These are phyloP conservation scores for Tillandsia fasciculata DNA, from an alignment of 176 grass and related monocot species.

Conservation along the genomic window DNA sequence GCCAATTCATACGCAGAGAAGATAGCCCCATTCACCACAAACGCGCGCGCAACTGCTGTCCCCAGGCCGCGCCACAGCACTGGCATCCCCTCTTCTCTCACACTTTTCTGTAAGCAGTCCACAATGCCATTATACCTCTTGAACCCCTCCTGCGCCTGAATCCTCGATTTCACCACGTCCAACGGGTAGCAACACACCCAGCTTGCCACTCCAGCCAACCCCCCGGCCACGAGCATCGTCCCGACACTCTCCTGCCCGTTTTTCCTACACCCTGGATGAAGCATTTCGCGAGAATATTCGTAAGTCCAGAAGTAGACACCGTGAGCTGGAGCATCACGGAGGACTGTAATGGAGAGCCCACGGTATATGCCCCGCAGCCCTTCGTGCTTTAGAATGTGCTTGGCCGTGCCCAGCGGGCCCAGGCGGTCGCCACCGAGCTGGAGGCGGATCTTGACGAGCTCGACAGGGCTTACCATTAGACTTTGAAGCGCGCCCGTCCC, in stretches of 20 bases:
- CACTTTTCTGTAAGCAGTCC: slow-evolving; percentile 80
- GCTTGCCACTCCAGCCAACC: slow-evolving; percentile 82
- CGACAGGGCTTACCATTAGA: slow-evolving; percentile 66
- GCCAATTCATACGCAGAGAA: slow-evolving; percentile 87
- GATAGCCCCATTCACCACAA: slow-evolving; percentile 90
- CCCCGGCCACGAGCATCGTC: slow-evolving; percentile 84
- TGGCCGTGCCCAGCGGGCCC: slow-evolving; percentile 51
- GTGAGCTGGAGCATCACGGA: slow-evolving; percentile 86
- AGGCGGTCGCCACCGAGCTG: slow-evolving; percentile 27
- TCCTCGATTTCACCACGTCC: slow-evolving; percentile 89
- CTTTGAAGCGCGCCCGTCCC: slow-evolving; percentile 72
- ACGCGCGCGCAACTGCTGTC: slow-evolving; percentile 68
- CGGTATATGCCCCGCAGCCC: slow-evolving; percentile 66
- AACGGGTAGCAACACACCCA: slow-evolving; percentile 93
- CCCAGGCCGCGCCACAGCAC: slow-evolving; percentile 95
- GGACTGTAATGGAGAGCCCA: slow-evolving; percentile 58
- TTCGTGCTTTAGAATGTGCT: slow-evolving; percentile 45
- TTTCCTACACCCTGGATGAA: slow-evolving; percentile 72
- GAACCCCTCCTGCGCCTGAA: slow-evolving; percentile 49
- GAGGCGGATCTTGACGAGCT: slow-evolving; percentile 87
- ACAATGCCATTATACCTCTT: slow-evolving; percentile 59
- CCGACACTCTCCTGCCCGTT: slow-evolving; percentile 43
- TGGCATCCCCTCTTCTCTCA: slow-evolving; percentile 58
- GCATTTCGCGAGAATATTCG: slow-evolving; percentile 55
- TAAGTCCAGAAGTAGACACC: slow-evolving; percentile 98